Conservation (phyloP, 306 rosid genomes). For the Sphenostylis stenocarpa region DNA sequence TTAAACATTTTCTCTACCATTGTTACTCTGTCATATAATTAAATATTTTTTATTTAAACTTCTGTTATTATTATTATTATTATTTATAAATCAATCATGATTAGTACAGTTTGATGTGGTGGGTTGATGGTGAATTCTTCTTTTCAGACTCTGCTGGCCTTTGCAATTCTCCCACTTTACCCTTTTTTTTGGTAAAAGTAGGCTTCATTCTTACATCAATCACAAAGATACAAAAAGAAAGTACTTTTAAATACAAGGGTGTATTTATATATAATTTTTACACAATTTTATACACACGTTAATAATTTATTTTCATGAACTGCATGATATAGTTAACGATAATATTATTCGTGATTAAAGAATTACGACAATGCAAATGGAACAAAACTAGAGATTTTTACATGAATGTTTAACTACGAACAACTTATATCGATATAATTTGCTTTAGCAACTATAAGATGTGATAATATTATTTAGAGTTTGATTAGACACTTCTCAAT, state of each 20-base stretch:
- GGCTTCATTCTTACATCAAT: neutral
- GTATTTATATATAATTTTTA: too few species aligned
- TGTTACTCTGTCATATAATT: too few species aligned
- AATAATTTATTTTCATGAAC: too few species aligned
- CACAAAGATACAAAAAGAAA: too few species aligned
- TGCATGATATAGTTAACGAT: too few species aligned
- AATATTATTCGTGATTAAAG: neutral
- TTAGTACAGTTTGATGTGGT: too few species aligned
- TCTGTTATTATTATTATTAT: too few species aligned
- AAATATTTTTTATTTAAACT: too few species aligned
- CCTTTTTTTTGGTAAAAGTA: neutral
- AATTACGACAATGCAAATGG: neutral
- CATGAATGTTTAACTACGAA: neutral
- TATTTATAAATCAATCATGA: too few species aligned
- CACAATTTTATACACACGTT: neutral
- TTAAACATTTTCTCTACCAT: too few species aligned
- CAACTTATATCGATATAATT: neutral
- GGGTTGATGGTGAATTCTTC: neutral
- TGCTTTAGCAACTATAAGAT: neutral
- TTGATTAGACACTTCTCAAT: too few species aligned
- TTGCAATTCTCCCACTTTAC: neutral
- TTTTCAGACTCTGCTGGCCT: neutral
- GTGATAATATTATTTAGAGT: neutral
- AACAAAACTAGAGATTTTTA: neutral
- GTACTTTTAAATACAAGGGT: too few species aligned